Evolutionary conservation across 495 filamentous ascomycete genomes (phyloP), one percentile per base, ranked within the genome.

Genomic region (Penicillium verhagenii): DNA sequence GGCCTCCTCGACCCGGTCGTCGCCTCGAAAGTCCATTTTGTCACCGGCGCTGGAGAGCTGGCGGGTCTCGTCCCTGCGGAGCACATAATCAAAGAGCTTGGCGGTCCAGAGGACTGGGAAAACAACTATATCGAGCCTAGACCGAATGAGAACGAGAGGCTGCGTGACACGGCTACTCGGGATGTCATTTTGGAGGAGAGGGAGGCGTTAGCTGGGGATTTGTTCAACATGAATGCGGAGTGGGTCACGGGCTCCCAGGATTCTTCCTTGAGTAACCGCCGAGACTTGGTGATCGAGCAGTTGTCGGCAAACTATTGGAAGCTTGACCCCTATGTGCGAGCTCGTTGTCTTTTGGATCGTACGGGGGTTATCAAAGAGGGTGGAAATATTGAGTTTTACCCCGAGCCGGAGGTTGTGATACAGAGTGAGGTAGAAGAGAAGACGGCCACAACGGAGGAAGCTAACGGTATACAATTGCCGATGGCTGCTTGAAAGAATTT

Each of bases 1-100:
- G 90, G 89, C 55, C 96, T 92, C 88, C 83, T 97, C 42, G 92
- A 97, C 72, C 94, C 94, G 0, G 95, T 97, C 10, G 95, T 97
- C 23, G 95, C 94, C 37, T 78, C 82, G 56, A 97, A 97, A 66
- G 87, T 97, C n/a, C 87, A 97, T 66, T 97, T 97, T 73, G 91
- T 89, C 46, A 90, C 85, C 59, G 88, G 78, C 54, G 66, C 82
- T 47, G 81, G 84, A 25, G 93, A 96, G 18, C 76, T 97, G 42
- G 81, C 86, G 57, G 70, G 82, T 37, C 93, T 86, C 64, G 82
- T 97, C 53, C 77, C 82, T 1, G 70, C 67, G 18, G 73, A 78
- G 20, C 85, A 86, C 46, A 89, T 97, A 49, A 73, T 83, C 40
- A 82, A 82, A 53, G 89, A 94, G 44, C 76, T 96, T n/a, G 91